phyloP scores from a whole-genome alignment of 148 eudicot genomes.

The Camellia sinensis region DNA sequence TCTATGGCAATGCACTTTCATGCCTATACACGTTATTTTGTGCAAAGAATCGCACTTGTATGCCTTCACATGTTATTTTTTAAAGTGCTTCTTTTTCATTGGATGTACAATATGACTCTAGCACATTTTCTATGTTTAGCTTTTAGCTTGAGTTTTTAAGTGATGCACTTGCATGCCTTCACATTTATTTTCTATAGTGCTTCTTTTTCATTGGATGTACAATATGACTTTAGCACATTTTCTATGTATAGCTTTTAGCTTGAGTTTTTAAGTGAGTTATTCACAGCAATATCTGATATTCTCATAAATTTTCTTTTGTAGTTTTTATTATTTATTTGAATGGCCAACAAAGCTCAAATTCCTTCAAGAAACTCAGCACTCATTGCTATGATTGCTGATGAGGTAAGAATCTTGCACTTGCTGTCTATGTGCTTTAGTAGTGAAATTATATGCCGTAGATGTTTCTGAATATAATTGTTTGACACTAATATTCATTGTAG shows the following conservation, averaged over 20 bases:
- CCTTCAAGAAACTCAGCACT: conserved; percentile 65
- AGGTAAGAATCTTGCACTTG: conserved; percentile 35
- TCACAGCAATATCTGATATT: not conserved
- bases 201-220: not conserved
- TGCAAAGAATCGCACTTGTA: too few species aligned
- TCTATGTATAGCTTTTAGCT: not conserved
- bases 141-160: not conserved
- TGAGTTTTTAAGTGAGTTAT: not conserved
- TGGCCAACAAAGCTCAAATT: conserved; percentile 69
- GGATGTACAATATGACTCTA: not conserved
- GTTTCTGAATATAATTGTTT: not conserved
- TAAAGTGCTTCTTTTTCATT: not conserved
- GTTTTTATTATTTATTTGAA: conserved; percentile 15
- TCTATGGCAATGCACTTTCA: not conserved
- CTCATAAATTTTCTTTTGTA: not conserved
- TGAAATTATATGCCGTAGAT: not conserved
- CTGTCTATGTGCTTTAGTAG: not conserved
- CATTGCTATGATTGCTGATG: conserved; percentile 78
- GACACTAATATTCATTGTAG: not conserved
- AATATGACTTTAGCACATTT: not conserved
- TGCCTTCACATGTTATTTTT: not conserved
- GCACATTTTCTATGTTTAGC: not conserved
- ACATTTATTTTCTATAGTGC: not conserved
- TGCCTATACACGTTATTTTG: not conserved
- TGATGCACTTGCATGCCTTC: too few species aligned